These are phyloP conservation scores for Candida taoyuanica DNA, from an alignment of 805 yeast genomes.

Conservation along the genomic window DNA sequence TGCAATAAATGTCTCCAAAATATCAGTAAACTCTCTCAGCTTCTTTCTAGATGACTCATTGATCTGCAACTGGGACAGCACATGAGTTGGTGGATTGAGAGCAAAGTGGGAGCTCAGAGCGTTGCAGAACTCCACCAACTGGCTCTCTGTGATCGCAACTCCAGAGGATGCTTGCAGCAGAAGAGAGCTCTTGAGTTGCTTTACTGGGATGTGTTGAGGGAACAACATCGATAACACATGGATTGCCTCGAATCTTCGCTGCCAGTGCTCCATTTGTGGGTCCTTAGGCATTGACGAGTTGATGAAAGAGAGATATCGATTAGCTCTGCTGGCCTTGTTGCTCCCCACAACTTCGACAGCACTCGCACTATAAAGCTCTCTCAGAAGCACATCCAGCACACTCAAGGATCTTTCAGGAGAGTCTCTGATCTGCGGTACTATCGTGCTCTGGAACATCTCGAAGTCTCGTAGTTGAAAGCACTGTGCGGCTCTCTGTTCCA, in stretches of 20 bases:
- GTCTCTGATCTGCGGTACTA: constrained; percentile 2
- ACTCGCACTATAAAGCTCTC: constrained; percentile 2
- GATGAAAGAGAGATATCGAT: constrained; percentile 5
- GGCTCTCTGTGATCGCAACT: constrained; percentile 8
- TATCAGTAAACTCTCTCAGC: constrained; percentile 7
- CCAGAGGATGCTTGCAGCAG: constrained; percentile 20
- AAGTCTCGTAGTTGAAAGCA: constrained; percentile 15
- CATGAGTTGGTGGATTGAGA: constrained; percentile 9
- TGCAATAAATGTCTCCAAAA: constrained; percentile 12
- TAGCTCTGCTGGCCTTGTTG: constrained; percentile 1
- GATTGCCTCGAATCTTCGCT: constrained; percentile 12
- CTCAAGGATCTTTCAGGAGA: constrained; percentile 8
- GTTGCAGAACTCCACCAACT: constrained; percentile 7
- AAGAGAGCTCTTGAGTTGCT: constrained; percentile 8
- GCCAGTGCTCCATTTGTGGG: constrained; percentile 19
- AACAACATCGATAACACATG: constrained; percentile 11
- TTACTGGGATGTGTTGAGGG: constrained; percentile 6
- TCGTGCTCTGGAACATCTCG: constrained; percentile 1
- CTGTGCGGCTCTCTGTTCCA: constrained; percentile 13
- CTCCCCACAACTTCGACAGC: constrained; percentile 2
- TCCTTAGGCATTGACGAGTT: constrained; percentile 15
- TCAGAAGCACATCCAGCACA: constrained; percentile 6
- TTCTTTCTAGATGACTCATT: constrained; percentile 4
- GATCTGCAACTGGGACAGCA: constrained; percentile 3
- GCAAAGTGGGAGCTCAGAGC: constrained; percentile 5